Conservation (phyloP, 2,329 filamentous ascomycete species). For the Colletotrichum sp. region DNA sequence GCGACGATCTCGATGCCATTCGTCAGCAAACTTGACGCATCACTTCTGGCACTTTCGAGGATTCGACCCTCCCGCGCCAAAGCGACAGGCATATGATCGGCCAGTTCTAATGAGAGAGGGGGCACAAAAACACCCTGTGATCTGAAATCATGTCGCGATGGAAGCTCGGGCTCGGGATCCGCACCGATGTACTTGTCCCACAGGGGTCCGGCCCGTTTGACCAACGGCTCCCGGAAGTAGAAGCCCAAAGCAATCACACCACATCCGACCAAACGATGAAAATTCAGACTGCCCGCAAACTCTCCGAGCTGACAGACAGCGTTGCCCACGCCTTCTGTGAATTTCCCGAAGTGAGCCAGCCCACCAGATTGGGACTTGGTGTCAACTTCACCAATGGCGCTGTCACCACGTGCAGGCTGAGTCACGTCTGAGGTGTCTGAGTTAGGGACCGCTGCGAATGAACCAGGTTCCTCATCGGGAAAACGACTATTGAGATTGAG, state of each 20-base stretch:
- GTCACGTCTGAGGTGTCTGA: neutral
- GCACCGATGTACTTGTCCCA: neutral
- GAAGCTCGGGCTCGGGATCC: neutral
- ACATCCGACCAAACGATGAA: neutral
- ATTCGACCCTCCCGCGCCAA: neutral
- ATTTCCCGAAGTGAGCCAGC: neutral
- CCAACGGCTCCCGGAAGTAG: neutral
- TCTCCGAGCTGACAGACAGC: neutral
- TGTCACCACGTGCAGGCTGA: neutral
- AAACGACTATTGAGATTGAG: neutral
- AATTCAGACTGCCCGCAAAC: neutral
- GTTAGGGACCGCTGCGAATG: neutral
- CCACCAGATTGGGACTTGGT: neutral
- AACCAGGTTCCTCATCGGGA: neutral
- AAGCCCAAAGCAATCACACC: neutral
- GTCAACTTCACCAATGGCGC: neutral
- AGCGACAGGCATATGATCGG: neutral
- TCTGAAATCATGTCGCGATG: neutral
- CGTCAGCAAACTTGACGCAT: neutral
- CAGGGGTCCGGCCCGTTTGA: neutral
- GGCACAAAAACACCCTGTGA: neutral
- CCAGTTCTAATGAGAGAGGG: neutral
- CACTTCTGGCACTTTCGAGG: neutral
- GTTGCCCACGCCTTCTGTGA: neutral
- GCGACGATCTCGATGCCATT: neutral